Base-by-base conservation (phyloP, 139 green algal genomes). In the Spirogloea muscicola region DNA sequence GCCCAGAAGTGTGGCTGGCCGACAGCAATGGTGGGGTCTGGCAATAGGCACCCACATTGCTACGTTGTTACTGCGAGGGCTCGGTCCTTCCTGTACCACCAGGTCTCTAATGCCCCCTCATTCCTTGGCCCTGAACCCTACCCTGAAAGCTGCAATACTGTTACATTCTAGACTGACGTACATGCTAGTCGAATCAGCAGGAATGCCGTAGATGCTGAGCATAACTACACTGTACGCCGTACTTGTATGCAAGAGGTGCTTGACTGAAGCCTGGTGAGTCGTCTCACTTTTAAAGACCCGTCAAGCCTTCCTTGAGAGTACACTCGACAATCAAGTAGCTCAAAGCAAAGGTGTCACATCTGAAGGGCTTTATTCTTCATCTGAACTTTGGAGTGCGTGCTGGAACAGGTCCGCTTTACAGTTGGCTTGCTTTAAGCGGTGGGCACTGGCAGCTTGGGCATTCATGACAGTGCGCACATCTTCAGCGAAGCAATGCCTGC, bases 1-100 rank as follows among this genome's bases (percentile, higher is more conserved):
- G 5, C 6, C 6, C 31, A 62, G 40, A 62, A 43, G 52, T 38
- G 9, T 9, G 52, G 9, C 31, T 38, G 9, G 40, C 38, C 7
- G 52, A 39, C 38, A 33, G 9, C 7, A 39, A 33, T 7, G 52
- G 40, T 31, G 52, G 52, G 9, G 9, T 7, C 6, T 7, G 52
- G 6, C 5, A 5, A 21, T 13, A 36, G 43, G 59, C 43, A 34
- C 5, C 33, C 46, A 36, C 43, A 34, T 5, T 42, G 59, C 27
- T 74, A 66, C 41, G 67, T 76, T 16, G 52, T 76, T n/a, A 70
- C 58, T 33, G 67, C 52, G 3, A 4, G 52, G 49, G 67, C 67
- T 16, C 51, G 38, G 9, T 76, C 67, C 29, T 76, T 76, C 10
- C 43, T 76, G 9, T 76, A 76, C 43, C 67, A 76, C 9, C 67